phyloP scores from a whole-genome alignment of 495 filamentous ascomycete genomes.

The Aspergillus wentii region DNA sequence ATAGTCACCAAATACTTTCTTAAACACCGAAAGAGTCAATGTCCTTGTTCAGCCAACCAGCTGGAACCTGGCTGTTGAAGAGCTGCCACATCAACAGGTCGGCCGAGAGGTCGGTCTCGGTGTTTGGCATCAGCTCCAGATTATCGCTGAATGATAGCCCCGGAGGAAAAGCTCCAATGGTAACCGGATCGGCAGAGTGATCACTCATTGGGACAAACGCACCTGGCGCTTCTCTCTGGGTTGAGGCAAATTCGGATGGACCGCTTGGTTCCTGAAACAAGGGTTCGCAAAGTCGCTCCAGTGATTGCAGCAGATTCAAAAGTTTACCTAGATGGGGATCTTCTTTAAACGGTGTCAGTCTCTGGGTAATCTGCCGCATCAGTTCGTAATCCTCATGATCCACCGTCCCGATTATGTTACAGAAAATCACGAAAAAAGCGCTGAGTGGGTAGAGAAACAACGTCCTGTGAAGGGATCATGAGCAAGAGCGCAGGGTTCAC shows the following conservation, averaged over 20 bases:
- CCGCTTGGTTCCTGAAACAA: slow-evolving; percentile 17
- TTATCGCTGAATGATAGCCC: too few relatives aligned
- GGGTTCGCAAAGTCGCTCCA: slow-evolving; percentile 19
- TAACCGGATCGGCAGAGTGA: too few relatives aligned
- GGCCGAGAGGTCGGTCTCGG: slow-evolving; percentile 5
- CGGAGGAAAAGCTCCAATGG: too few relatives aligned
- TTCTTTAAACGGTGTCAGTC: slow-evolving; percentile 16
- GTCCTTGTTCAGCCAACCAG: slow-evolving; percentile 15
- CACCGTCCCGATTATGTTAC: slow-evolving; percentile 23
- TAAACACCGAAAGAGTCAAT: too few relatives aligned
- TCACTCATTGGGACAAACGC: too few relatives aligned
- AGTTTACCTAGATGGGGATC: slow-evolving; percentile 19
- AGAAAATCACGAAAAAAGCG: slow-evolving; percentile 29
- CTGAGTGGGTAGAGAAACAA: slow-evolving; percentile 22
- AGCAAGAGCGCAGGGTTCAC: too few relatives aligned
- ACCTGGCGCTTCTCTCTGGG: too few relatives aligned
- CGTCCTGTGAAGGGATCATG: slow-evolving; percentile 18
- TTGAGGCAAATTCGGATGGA: too few relatives aligned
- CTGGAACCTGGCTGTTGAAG: slow-evolving; percentile 23
- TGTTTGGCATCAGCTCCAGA: too few relatives aligned
- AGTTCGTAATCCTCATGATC: slow-evolving; percentile 22
- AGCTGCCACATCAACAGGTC: slow-evolving; percentile 26
- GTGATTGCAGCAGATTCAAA: slow-evolving; percentile 12
- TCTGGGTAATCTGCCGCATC: slow-evolving; percentile 16
- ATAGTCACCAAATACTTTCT: too few relatives aligned